Evolutionary conservation across 306 rosid genomes (phyloP), one percentile per base, ranked within the genome.

Genomic region (Casuarina glauca): DNA sequence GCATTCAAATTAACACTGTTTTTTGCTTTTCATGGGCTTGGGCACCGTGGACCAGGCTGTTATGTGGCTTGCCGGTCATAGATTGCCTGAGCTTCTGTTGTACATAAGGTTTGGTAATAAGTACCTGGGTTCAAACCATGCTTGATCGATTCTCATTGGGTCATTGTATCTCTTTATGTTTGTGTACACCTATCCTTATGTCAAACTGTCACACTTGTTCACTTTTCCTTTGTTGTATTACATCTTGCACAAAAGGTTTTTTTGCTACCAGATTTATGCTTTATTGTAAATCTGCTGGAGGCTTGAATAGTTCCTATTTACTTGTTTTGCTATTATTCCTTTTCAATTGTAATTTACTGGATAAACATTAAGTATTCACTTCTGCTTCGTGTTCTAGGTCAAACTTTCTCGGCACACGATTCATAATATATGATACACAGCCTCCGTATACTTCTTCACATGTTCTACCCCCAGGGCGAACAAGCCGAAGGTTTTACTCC

Each of bases 391-490:
- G 20, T 73, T 60, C 79, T 95, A 95, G 98, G 82, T 90, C 98
- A 72, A 95, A 95, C 83, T 95, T 95, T 78, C 91, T 95, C 52
- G 98, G 98, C 66, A 95, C 98, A 48, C 92, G 89, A 67, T 95
- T 92, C 85, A 88, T 91, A 45, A 87, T 95, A 68, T 91, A 90
- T 45, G 98, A 95, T 74, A 90, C 97, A 6, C 97, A 92, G 78
- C 97, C 97, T 66, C 90, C 97, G 50, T 91, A 76, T 78, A 71
- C 83, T 79, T 77, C 92, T 36, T 81, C 91, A 19, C 87, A 86
- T 51, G 78, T 87, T 62, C 88, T 88, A 48, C 90, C 96, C 57
- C 87, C 89, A 0, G 97, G 94, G 39, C 92, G 86, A 74, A 79
- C 87, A 0, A 88, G 97, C 86, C 91, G 92, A 39, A 88, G 98